Percentiles rank a stretch among this genome's conserved stretches.
phyloP scores from a whole-genome alignment of 257 asterid genomes.

The Verbascum thapsus region DNA sequence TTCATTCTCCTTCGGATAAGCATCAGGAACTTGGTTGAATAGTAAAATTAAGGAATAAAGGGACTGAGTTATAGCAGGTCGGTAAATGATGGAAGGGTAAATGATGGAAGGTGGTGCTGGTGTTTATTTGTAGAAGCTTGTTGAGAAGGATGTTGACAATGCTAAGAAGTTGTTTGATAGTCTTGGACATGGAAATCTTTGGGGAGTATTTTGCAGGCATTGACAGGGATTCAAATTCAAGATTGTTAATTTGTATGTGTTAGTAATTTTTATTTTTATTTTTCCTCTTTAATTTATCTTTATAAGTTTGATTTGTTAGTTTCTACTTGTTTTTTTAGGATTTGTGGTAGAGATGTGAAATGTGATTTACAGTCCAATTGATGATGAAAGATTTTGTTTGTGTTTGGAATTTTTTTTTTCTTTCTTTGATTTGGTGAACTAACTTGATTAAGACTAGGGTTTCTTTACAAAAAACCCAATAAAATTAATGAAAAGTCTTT shows the following conservation, averaged over 20 bases:
- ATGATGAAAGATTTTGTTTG: neutral
- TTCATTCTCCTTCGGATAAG: too few relatives aligned
- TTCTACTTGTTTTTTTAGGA: constrained; percentile 23
- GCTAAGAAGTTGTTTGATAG: constrained; percentile 76
- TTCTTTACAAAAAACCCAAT: constrained; percentile 30
- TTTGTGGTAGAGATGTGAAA: constrained; percentile 11
- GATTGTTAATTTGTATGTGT: constrained; percentile 24
- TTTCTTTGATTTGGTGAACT: constrained; percentile 34
- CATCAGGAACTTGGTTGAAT: too few relatives aligned
- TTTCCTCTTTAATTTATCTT: constrained; percentile 12
- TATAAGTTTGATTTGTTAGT: constrained; percentile 29
- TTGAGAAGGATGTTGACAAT: constrained; percentile 63
- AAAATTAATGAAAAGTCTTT: constrained; percentile 22
- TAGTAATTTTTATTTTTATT: constrained; percentile 14
- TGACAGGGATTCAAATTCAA: too few relatives aligned
- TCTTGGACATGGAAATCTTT: constrained; percentile 63
- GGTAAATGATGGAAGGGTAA: constrained; percentile 73
- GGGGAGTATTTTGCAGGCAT: constrained; percentile 68
- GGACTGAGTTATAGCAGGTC: too few relatives aligned
- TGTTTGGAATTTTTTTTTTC: constrained; percentile 10
- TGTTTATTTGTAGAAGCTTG: constrained; percentile 65
- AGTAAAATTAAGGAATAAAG: too few relatives aligned
- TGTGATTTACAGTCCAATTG: constrained; percentile 2
- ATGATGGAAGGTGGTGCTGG: constrained; percentile 69
- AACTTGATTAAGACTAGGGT: constrained; percentile 28